Conservation (phyloP, 2,329 filamentous ascomycete genomes). For the Verticillium nubilum region DNA sequence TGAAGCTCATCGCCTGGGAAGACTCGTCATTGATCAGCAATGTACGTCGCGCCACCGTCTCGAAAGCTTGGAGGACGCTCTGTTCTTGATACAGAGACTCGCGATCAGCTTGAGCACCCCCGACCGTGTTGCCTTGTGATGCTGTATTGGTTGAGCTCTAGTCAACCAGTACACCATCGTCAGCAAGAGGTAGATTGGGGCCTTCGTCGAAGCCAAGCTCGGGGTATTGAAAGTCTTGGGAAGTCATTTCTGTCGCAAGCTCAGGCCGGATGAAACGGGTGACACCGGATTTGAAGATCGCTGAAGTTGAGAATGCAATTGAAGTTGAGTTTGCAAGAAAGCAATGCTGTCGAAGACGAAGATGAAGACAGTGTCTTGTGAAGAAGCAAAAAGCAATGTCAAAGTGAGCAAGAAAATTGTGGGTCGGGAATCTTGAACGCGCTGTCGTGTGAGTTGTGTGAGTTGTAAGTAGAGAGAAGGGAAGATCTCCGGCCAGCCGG, state of each 20-base stretch:
- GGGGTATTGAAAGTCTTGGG: neutral
- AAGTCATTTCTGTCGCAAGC: neutral
- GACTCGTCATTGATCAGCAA: neutral
- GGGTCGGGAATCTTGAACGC: no score
- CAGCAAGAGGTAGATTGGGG: neutral
- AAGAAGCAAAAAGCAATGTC: no score
- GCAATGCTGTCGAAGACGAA: no score
- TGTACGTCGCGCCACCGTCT: neutral
- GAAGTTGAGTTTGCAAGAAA: no score
- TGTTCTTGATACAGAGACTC: neutral
- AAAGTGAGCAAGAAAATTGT: no score
- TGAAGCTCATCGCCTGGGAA: neutral
- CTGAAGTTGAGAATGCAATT: no score
- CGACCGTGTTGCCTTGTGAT: neutral
- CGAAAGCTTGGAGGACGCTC: neutral
- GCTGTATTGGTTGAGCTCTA: neutral
- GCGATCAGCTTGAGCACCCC: neutral
- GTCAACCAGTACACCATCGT: neutral
- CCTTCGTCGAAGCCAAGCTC: neutral
- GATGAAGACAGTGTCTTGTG: no score
- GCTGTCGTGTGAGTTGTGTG: no score
- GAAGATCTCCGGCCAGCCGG: no score
- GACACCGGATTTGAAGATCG: no score
- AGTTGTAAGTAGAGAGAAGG: no score
- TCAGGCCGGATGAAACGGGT: no score